These are phyloP conservation scores for Cucurbita moschata DNA, from an alignment of 306 rosid species.

Conservation along the genomic window DNA sequence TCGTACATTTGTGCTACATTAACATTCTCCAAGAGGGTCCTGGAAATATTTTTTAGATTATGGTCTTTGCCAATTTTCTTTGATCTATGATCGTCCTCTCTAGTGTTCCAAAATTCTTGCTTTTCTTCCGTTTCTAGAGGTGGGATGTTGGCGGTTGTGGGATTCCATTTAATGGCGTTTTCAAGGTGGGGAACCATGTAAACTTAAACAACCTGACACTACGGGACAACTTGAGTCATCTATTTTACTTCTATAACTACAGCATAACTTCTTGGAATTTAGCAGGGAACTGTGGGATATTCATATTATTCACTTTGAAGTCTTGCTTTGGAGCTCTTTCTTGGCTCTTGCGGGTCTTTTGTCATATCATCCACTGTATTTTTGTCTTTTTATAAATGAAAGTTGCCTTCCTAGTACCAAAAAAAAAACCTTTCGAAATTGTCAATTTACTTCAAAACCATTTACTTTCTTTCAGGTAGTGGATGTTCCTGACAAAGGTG, in stretches of 20 bases:
- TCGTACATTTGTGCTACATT: too few species aligned
- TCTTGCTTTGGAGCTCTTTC: background rate
- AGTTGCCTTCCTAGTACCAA: background rate
- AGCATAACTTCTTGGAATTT: background rate
- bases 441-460: background rate
- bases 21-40: too few species aligned
- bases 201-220: too few species aligned
- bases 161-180: too few species aligned
- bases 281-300: background rate
- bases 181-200: too few species aligned
- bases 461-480: conserved; percentile 31
- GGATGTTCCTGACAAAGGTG: conserved; percentile 52
- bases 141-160: too few species aligned
- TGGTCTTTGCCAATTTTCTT: too few species aligned
- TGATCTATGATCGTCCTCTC: too few species aligned
- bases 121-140: too few species aligned
- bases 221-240: background rate
- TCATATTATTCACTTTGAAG: background rate
- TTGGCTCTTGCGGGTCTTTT: background rate
- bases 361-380: background rate
- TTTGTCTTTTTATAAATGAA: background rate
- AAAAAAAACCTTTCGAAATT: background rate
- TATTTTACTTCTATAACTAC: background rate
- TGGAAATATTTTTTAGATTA: too few species aligned
- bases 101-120: too few species aligned